These are phyloP conservation scores for Alternaria brassicae DNA, from an alignment of 2,329 filamentous ascomycete genomes.

Conservation along the genomic window DNA sequence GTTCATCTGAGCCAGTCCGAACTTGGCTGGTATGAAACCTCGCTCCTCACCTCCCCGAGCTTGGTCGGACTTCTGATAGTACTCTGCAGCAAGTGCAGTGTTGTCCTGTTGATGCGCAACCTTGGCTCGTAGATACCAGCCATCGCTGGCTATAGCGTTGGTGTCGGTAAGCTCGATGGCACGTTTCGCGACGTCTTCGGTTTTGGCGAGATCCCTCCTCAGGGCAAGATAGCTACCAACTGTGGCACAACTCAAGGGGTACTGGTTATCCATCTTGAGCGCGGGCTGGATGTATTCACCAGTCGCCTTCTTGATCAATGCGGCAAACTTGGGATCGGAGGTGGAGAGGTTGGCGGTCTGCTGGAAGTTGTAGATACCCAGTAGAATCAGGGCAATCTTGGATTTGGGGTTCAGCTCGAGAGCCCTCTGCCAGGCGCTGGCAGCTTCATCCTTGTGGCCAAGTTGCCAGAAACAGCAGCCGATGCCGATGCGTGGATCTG, in stretches of 20 bases:
- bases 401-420: constrained; percentile 83
- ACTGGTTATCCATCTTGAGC: constrained; percentile 90
- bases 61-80: constrained; percentile 88
- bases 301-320: constrained; percentile 91
- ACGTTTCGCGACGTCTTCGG: constrained; percentile 86
- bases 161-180: constrained; percentile 96
- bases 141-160: constrained; percentile 94
- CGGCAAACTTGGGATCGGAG: constrained; percentile 83
- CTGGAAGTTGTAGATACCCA: constrained; percentile 90
- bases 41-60: constrained; percentile 89
- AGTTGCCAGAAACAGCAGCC: constrained; percentile 98
- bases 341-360: constrained; percentile 82
- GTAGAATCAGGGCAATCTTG: constrained; percentile 87
- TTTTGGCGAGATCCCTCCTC: constrained; percentile 78
- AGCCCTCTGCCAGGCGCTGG: constrained; percentile 85
- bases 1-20: constrained; percentile 88
- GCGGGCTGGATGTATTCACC: constrained; percentile 92
- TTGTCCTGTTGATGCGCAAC: constrained; percentile 89
- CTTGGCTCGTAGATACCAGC: constrained; percentile 92
- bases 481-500: constrained; percentile 94
- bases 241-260: constrained; percentile 86
- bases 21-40: constrained; percentile 92
- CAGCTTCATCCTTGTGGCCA: constrained; percentile 91
- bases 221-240: constrained; percentile 91
- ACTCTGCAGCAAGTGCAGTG: constrained; percentile 76